phyloP scores from a whole-genome alignment of 2,329 filamentous ascomycete species.

The Colletotrichum sojae region DNA sequence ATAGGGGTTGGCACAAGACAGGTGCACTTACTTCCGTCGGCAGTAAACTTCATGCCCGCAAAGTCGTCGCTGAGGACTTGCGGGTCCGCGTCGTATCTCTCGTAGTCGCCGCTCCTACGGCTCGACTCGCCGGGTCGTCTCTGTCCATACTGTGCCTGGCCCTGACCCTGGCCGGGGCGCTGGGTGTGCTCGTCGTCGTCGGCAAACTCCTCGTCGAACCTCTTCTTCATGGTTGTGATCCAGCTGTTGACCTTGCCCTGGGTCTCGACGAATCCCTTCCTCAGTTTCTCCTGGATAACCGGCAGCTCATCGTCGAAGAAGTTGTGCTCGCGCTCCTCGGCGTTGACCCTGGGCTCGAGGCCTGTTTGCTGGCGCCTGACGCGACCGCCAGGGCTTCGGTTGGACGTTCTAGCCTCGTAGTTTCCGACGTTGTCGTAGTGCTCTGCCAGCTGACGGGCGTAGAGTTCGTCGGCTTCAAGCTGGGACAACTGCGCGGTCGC shows the following conservation, averaged over 20 bases:
- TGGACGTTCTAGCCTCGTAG: slow-evolving; percentile 71
- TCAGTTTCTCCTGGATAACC: slow-evolving; percentile 91
- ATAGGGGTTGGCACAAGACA: no score
- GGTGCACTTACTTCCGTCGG: slow-evolving; percentile 71
- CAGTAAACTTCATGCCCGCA: slow-evolving; percentile 74
- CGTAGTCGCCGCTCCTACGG: slow-evolving; percentile 86
- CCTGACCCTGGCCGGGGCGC: slow-evolving; percentile 51
- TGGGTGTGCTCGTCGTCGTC: slow-evolving; percentile 72
- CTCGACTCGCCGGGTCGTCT: slow-evolving; percentile 73
- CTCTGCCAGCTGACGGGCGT: slow-evolving; percentile 92
- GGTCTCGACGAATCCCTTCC: slow-evolving; percentile 94
- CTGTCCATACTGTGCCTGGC: slow-evolving; percentile 40
- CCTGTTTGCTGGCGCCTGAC: slow-evolving; percentile 57
- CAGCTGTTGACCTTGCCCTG: slow-evolving; percentile 93
- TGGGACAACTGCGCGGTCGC: slow-evolving; percentile 77
- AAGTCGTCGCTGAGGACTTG: slow-evolving; percentile 93
- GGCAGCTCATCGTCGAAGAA: slow-evolving; percentile 98
- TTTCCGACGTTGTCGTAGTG: slow-evolving; percentile 80
- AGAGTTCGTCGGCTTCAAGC: slow-evolving; percentile 90
- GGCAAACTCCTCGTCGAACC: slow-evolving; percentile 88
- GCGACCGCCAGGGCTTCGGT: slow-evolving; percentile 51
- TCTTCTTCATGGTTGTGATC: slow-evolving; percentile 93
- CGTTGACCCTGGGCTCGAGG: slow-evolving; percentile 63
- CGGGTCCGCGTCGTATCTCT: slow-evolving; percentile 95
- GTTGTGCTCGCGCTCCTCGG: slow-evolving; percentile 81